A percentile compares a stretch with the other conserved stretches of the same genome.
phyloP scores from a whole-genome alignment of 805 yeast genomes.

The Metschnikowia similis region DNA sequence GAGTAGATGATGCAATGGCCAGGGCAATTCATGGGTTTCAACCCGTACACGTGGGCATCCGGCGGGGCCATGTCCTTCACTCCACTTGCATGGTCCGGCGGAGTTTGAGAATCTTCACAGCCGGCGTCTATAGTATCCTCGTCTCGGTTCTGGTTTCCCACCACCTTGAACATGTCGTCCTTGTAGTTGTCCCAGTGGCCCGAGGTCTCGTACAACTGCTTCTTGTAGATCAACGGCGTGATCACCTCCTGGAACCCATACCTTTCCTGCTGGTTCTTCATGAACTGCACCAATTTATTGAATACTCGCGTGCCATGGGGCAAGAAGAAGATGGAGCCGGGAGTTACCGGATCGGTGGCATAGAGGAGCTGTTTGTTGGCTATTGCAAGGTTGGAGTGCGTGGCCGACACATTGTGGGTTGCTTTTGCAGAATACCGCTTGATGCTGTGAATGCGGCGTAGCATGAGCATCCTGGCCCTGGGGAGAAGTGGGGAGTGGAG shows the following conservation, averaged over 20 bases:
- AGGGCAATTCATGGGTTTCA: slow-evolving; percentile 95
- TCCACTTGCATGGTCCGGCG: slow-evolving; percentile 3
- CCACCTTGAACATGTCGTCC: slow-evolving; percentile 90
- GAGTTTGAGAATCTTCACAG: neutral
- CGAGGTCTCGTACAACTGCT: slow-evolving; percentile 79
- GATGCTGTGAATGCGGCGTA: neutral
- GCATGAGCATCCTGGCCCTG: neutral
- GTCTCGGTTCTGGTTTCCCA: slow-evolving; percentile 45
- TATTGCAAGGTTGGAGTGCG: slow-evolving; percentile 39
- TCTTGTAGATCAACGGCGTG: slow-evolving; percentile 84
- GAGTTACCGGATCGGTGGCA: slow-evolving; percentile 75
- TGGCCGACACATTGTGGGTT: slow-evolving; percentile 20
- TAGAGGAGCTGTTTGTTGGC: slow-evolving; percentile 71
- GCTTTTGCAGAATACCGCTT: neutral
- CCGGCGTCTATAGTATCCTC: slow-evolving; percentile 19
- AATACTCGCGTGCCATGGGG: slow-evolving; percentile 91
- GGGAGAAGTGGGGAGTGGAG: neutral
- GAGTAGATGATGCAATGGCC: slow-evolving; percentile 87
- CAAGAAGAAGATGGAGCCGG: slow-evolving; percentile 87
- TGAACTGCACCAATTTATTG: slow-evolving; percentile 72
- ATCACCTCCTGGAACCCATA: slow-evolving; percentile 90
- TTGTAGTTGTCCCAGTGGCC: slow-evolving; percentile 97
- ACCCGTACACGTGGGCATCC: slow-evolving; percentile 51
- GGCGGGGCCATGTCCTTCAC: slow-evolving; percentile 7
- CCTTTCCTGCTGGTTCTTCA: slow-evolving; percentile 76